Evolutionary conservation across 2,329 filamentous ascomycete genomes (phyloP), one percentile per base, ranked within the genome.

Genomic region (Talaromyces sp.): DNA sequence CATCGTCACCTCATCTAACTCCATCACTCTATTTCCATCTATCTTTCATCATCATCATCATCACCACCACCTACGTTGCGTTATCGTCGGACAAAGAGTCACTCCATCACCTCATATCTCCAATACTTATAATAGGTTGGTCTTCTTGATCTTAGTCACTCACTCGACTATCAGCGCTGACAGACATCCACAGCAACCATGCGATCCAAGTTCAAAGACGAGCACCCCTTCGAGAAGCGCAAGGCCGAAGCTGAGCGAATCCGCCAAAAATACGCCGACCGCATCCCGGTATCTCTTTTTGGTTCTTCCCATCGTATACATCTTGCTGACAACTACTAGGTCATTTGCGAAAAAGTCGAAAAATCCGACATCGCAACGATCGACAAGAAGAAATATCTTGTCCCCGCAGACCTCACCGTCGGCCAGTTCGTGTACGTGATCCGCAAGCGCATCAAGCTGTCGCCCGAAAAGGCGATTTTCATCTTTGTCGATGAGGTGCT

Each of bases 141-240:
- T 56, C 11, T 11, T 45, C 41, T 37, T 0, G 9, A 37, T 11
- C 13, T 2, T 22, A 31, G 10, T 52, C 31, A 19, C 1, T 13
- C 27, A 2, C 1, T 11, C 11, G 41, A 60, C 7, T 22, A n/a
- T 8, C 13, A 37, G 35, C 8, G 15, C n/a, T 49, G 43, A 56
- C 50, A 10, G 33, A 35, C 35, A 37, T 31, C 27, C 27, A 22
- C 52, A 56, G 56, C 50, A 85, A 92, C 77, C 72, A 97, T 97
- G 93, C 91, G 93, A 79, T 96, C 92, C 86, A 98, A 98, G 89
- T 99, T 99, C 83, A 99, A 99, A 93, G 95, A 99, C 89, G 95
- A 98, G 88, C 95, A 98, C 82, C 93, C 92, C 74, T 98, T 98
- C 80, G 95, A 98, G 90, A 99, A 99, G 92, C 93, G 95, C 85